A percentile compares a stretch with the other conserved stretches of the same genome.
These are phyloP conservation scores for Lactifluus pinguis DNA, from an alignment of 768 basidiomycete genomes.

Conservation along the genomic window DNA sequence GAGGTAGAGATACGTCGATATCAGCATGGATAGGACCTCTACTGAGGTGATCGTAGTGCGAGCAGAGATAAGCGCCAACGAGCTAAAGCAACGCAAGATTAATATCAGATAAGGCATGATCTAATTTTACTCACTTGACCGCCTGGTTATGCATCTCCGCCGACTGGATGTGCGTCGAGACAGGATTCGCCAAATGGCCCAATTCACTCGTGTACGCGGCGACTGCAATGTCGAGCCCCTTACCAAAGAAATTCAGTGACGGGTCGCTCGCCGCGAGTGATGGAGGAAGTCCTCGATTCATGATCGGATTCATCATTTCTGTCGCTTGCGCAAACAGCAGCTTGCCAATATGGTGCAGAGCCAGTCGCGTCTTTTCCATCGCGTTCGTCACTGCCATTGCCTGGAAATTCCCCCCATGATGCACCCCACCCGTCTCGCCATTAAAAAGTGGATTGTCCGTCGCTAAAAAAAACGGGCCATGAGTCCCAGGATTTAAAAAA, in stretches of 20 bases:
- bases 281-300: conserved; percentile 80
- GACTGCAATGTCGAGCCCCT: conserved; percentile 77
- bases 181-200: conserved; percentile 84
- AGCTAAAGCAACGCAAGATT: conserved; percentile 40
- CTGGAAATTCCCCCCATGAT: conserved; percentile 87
- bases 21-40: conserved; percentile 67
- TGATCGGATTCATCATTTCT: conserved; percentile 70
- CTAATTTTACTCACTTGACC: conserved; percentile 53
- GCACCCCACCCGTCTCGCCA: conserved; percentile 50
- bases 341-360: conserved; percentile 43
- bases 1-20: conserved; percentile 66
- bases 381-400: conserved; percentile 78
- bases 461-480: conserved; percentile 44
- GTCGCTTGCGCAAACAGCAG: conserved; percentile 45
- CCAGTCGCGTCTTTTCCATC: conserved; percentile 79
- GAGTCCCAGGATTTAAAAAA: background rate
- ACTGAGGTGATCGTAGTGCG: conserved; percentile 70
- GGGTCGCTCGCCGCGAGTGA: conserved; percentile 73
- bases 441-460: conserved; percentile 86
- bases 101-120: background rate
- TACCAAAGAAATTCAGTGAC: conserved; percentile 71
- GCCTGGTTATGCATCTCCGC: conserved; percentile 93
- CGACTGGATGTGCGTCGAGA: conserved; percentile 75
- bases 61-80: conserved; percentile 75
- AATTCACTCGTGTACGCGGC: conserved; percentile 80